These are phyloP conservation scores for Emericellopsis terricola DNA, from an alignment of 495 filamentous ascomycete genomes.

Conservation along the genomic window DNA sequence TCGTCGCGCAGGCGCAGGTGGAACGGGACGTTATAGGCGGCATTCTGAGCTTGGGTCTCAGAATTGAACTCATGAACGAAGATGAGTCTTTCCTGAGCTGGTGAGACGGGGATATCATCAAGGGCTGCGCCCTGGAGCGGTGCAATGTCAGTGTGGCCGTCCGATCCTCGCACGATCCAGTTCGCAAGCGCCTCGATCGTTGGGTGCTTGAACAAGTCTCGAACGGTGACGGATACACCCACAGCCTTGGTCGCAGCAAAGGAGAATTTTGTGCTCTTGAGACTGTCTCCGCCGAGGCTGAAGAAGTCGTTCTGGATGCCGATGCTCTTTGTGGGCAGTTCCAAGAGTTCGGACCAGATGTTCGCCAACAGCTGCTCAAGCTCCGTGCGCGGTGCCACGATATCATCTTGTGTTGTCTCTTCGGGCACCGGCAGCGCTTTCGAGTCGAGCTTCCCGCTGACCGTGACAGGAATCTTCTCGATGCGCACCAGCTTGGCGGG, in stretches of 20 bases:
- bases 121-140: neutral
- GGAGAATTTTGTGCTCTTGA: neutral
- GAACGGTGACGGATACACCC: neutral
- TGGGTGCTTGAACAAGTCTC: neutral
- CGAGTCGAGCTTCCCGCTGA: slow-evolving; percentile 23
- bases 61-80: neutral
- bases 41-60: neutral
- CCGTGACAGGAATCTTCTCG: slow-evolving; percentile 19
- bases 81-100: neutral
- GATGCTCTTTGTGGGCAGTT: neutral
- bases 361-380: neutral
- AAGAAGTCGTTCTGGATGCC: neutral
- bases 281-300: neutral
- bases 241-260: neutral
- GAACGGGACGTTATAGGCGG: neutral
- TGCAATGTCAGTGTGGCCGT: neutral
- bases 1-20: neutral
- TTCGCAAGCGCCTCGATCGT: neutral
- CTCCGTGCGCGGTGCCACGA: neutral
- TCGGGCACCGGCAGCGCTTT: slow-evolving; percentile 8
- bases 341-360: neutral
- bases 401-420: neutral
- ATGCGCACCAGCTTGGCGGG: slow-evolving; percentile 21
- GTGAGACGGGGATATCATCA: neutral
- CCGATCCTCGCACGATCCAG: neutral